phyloP scores from a whole-genome alignment of 768 basidiomycete genomes.

The Pisolithus sp. region DNA sequence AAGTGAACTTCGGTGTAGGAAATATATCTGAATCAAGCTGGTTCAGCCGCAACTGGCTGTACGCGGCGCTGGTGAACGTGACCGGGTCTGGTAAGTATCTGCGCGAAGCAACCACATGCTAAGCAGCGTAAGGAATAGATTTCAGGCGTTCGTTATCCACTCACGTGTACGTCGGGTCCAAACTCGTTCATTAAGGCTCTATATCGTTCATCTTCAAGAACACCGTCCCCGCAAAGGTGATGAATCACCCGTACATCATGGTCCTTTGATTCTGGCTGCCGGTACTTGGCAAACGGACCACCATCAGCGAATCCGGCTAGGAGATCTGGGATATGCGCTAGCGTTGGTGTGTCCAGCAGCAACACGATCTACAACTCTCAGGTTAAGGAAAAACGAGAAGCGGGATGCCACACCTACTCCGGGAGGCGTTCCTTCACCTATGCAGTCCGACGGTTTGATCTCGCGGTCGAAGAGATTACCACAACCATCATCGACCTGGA shows the following conservation, averaged over 20 bases:
- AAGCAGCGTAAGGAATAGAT: neutral
- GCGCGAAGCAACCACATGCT: conserved; percentile 75
- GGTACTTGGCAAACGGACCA: conserved; percentile 43
- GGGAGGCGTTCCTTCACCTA: conserved; percentile 47
- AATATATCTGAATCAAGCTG: conserved; percentile 71
- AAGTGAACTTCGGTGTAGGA: conserved; percentile 51
- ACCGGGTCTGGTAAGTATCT: conserved; percentile 56
- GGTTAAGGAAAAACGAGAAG: neutral
- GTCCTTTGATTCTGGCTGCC: conserved; percentile 37
- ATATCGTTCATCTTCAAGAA: conserved; percentile 67
- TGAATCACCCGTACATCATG: conserved; percentile 47
- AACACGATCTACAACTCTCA: conserved; percentile 44
- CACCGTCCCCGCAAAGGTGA: conserved; percentile 66
- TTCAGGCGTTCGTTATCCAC: conserved; percentile 16
- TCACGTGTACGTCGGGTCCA: conserved; percentile 52
- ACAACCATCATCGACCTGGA: conserved; percentile 42
- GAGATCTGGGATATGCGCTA: conserved; percentile 48
- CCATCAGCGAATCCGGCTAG: conserved; percentile 41
- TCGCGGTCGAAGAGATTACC: conserved; percentile 39
- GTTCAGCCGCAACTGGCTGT: conserved; percentile 65
- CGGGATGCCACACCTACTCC: conserved; percentile 29
- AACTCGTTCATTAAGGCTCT: conserved; percentile 68
- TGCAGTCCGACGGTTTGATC: conserved; percentile 54
- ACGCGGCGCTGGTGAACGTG: conserved; percentile 68
- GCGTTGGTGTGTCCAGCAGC: conserved; percentile 66